A percentile compares a stretch with the other conserved stretches of the same genome.
phyloP scores from a whole-genome alignment of 2,329 filamentous ascomycete genomes.

The Myotisia sp. region DNA sequence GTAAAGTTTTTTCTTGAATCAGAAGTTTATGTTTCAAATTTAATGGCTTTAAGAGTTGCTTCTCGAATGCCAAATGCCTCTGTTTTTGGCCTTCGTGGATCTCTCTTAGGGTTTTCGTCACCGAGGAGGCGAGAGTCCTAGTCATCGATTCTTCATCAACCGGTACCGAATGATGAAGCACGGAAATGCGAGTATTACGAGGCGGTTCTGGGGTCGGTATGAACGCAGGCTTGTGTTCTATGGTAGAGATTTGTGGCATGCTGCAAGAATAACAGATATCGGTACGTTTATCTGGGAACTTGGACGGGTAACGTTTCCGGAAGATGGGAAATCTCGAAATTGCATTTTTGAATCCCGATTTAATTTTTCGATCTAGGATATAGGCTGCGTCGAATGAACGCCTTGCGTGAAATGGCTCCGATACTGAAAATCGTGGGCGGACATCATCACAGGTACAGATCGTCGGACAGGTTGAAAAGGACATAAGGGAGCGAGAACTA shows the following conservation, averaged over 20 bases:
- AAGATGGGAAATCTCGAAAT: conserved; percentile 9
- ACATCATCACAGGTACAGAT: conserved; percentile 25
- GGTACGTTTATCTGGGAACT: too few species aligned
- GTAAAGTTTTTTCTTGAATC: conserved; percentile 18
- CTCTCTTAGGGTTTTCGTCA: conserved; percentile 11
- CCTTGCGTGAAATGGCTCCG: conserved; percentile 7
- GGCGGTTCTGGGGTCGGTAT: not conserved
- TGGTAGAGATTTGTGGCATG: not conserved
- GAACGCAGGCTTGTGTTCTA: not conserved
- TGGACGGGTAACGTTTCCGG: conserved; percentile 8
- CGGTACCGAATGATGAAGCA: not conserved
- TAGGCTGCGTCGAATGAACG: conserved; percentile 17
- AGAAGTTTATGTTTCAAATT: conserved; percentile 19
- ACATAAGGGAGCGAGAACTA: conserved; percentile 26
- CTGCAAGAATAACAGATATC: not conserved
- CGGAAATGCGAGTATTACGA: too few species aligned
- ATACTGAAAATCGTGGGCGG: conserved; percentile 14
- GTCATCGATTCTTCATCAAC: conserved; percentile 22
- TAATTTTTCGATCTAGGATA: conserved; percentile 7
- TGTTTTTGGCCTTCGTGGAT: conserved; percentile 7
- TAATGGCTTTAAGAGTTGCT: conserved; percentile 19
- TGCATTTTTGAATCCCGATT: conserved; percentile 9
- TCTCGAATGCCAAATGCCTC: conserved; percentile 18
- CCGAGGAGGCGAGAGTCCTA: conserved; percentile 22
- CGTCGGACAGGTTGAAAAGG: conserved; percentile 27